These are phyloP conservation scores for Ochetophila trinervis DNA, from an alignment of 306 rosid species.

Conservation along the genomic window DNA sequence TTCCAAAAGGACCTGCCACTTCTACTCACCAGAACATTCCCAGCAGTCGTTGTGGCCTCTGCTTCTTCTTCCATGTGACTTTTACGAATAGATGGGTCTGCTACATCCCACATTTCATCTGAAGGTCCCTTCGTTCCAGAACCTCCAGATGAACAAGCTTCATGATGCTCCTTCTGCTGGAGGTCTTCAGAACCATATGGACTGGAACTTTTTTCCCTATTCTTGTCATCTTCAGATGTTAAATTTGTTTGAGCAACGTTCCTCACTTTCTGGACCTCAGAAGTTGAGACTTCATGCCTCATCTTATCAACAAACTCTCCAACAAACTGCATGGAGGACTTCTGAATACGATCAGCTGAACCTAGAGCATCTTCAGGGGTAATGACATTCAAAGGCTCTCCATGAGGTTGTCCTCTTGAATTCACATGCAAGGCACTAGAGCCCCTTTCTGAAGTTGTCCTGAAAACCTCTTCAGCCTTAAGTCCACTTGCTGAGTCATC, in stretches of 20 bases:
- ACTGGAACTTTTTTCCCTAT: constrained; percentile 24
- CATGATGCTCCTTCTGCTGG: constrained; percentile 38
- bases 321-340: constrained; percentile 62
- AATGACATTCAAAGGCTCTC: constrained; percentile 29
- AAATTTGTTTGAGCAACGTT: constrained; percentile 32
- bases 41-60: constrained; percentile 34
- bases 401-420: constrained; percentile 34
- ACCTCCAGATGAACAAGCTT: constrained; percentile 48
- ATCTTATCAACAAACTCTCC: constrained; percentile 58
- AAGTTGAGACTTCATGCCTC: constrained; percentile 47
- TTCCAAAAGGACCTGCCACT: constrained; percentile 77
- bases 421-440: constrained; percentile 39
- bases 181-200: constrained; percentile 36
- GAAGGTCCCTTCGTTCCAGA: constrained; percentile 74
- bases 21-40: constrained; percentile 51
- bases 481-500: constrained; percentile 33
- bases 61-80: constrained; percentile 40
- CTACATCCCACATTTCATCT: constrained; percentile 76
- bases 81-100: constrained; percentile 40
- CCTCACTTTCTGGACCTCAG: constrained; percentile 40
- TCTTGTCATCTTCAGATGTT: constrained; percentile 36
- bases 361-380: constrained; percentile 63
- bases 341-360: constrained; percentile 58
- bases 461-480: constrained; percentile 32
- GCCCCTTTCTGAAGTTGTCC: constrained; percentile 48